These are phyloP conservation scores for Aspergillus taichungensis DNA, from an alignment of 495 filamentous ascomycete genomes.

Conservation along the genomic window DNA sequence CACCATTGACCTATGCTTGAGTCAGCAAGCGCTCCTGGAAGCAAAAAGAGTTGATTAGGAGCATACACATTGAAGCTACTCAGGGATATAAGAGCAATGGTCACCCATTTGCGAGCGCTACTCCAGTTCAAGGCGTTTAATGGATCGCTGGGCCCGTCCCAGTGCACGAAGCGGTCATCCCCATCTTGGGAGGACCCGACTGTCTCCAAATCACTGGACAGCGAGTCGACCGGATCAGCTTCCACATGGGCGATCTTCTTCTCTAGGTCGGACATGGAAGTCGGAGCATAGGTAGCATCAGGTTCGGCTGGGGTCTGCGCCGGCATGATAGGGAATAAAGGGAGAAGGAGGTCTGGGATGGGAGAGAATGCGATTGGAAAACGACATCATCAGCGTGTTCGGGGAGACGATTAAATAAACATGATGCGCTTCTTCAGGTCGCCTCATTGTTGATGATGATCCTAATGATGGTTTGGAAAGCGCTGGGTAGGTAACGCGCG, in stretches of 20 bases:
- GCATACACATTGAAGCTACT: constrained; percentile 33
- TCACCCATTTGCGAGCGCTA: constrained; percentile 31
- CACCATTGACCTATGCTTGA: constrained; percentile 29
- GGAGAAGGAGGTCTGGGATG: too few species aligned
- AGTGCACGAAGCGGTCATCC: constrained; percentile 5
- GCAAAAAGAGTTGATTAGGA: constrained; percentile 13
- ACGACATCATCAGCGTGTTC: too few species aligned
- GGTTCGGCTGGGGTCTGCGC: too few species aligned
- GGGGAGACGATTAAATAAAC: too few species aligned
- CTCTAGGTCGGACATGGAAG: not conserved
- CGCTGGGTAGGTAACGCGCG: too few species aligned
- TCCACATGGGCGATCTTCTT: constrained; percentile 1
- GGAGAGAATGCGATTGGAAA: too few species aligned
- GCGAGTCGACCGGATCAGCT: not conserved
- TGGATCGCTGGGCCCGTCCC: constrained; percentile 20
- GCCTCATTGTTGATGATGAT: too few species aligned
- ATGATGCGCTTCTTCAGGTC: too few species aligned
- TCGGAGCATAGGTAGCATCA: too few species aligned
- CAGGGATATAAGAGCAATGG: constrained; percentile 27
- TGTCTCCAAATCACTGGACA: not conserved
- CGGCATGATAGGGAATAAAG: too few species aligned
- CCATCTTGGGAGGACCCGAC: constrained; percentile 2
- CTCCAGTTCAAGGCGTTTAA: constrained; percentile 38
- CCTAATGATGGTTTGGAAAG: too few species aligned
- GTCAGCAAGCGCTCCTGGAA: constrained; percentile 4